These are phyloP conservation scores for Larix kaempferi DNA, from an alignment of 75 land plant genomes.

Conservation along the genomic window DNA sequence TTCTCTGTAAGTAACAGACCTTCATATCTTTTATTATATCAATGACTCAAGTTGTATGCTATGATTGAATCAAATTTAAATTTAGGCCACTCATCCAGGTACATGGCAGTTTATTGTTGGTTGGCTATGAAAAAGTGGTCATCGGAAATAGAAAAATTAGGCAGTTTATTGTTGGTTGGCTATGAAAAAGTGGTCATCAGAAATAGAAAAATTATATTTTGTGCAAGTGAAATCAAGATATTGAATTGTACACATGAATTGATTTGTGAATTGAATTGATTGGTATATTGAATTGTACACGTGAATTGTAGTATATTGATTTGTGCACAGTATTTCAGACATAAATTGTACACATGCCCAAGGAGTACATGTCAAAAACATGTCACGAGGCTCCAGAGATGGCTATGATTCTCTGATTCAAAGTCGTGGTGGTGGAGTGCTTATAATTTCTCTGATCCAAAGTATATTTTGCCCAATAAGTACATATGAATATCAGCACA, in stretches of 20 bases:
- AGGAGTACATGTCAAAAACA: neutral
- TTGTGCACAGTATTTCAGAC: neutral
- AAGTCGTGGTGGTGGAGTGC: neutral
- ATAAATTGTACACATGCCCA: neutral
- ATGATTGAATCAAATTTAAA: neutral
- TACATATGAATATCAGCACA: neutral
- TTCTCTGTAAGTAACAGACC: constrained; percentile 63
- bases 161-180: neutral
- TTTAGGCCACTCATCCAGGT: neutral
- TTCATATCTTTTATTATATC: neutral
- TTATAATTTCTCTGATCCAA: neutral
- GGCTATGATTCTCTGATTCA: neutral
- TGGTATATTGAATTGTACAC: no score
- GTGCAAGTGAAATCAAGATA: neutral
- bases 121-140: neutral
- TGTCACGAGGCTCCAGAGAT: neutral
- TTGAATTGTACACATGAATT: neutral
- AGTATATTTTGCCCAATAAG: neutral
- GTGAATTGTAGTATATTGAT: neutral
- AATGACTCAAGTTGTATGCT: neutral
- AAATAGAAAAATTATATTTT: neutral
- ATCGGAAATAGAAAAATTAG: neutral
- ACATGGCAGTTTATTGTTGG: neutral
- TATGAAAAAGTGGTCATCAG: neutral
- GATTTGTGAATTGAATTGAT: no score